Evolutionary conservation across 2,329 filamentous ascomycete genomes (phyloP).

Genomic region (Phaeosphaeriaceae sp.): DNA sequence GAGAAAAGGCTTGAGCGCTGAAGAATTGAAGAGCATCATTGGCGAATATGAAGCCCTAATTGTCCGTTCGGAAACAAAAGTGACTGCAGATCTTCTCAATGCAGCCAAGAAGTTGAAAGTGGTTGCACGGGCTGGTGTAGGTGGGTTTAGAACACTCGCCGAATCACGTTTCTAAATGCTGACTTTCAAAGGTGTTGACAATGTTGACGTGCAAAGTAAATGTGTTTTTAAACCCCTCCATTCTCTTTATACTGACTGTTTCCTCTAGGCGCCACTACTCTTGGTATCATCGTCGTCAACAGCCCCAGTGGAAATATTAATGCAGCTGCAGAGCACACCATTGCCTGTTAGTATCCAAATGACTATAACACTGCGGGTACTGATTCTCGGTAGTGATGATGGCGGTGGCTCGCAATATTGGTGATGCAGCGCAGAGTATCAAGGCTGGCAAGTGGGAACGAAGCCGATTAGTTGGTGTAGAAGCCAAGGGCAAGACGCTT

Average conservation of each 20-base stretch:
- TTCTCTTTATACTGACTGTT: too few relatives aligned
- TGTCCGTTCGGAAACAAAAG: slow-evolving; percentile 81
- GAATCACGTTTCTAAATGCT: too few relatives aligned
- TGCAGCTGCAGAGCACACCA: slow-evolving; percentile 79
- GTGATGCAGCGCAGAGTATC: slow-evolving; percentile 70
- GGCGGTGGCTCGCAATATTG: slow-evolving; percentile 75
- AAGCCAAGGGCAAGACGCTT: slow-evolving; percentile 77
- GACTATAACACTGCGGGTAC: slow-evolving; percentile 1
- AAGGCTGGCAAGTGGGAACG: slow-evolving; percentile 79
- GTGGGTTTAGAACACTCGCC: background rate
- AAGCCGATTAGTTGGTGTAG: slow-evolving; percentile 74
- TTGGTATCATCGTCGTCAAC: slow-evolving; percentile 82
- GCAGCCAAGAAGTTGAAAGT: slow-evolving; percentile 75
- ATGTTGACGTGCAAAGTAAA: slow-evolving; percentile 72
- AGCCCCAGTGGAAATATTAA: slow-evolving; percentile 80
- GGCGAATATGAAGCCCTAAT: slow-evolving; percentile 77
- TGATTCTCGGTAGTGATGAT: slow-evolving; percentile 63
- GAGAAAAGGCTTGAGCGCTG: slow-evolving; percentile 65
- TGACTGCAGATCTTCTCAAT: slow-evolving; percentile 70
- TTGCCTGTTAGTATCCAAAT: slow-evolving; percentile 54
- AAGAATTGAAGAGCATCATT: slow-evolving; percentile 71
- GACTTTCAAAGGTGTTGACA: slow-evolving; percentile 63
- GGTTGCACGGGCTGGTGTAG: slow-evolving; percentile 80
- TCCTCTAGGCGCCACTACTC: slow-evolving; percentile 62
- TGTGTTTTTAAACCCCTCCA: too few relatives aligned